Percentiles rank a stretch among this genome's conserved stretches.
phyloP scores from a whole-genome alignment of 768 basidiomycete genomes.

The Paxillus rubicundulus region DNA sequence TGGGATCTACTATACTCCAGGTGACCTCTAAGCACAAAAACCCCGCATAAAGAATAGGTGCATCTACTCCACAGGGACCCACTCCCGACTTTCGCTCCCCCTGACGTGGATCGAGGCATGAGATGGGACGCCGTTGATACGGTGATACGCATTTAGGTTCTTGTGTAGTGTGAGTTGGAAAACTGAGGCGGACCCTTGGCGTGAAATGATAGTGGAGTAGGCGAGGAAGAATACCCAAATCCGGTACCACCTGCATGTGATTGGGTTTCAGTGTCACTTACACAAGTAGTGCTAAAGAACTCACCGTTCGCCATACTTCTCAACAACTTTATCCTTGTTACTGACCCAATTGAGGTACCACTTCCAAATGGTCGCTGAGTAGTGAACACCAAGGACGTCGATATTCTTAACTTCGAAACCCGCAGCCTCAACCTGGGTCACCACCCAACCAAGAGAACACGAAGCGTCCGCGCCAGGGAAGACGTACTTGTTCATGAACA shows the following conservation, averaged over 20 bases:
- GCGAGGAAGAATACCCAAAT: constrained; percentile 98
- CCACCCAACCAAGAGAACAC: constrained; percentile 93
- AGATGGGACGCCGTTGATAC: constrained; percentile 78
- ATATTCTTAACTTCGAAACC: constrained; percentile 97
- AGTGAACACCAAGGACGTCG: constrained; percentile 97
- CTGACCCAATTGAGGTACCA: constrained; percentile 99
- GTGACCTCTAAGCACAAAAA: too few relatives aligned
- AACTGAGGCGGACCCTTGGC: constrained; percentile 87
- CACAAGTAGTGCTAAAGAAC: constrained; percentile 3
- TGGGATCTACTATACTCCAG: too few relatives aligned
- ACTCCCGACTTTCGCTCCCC: constrained; percentile 26
- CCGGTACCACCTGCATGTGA: constrained; percentile 68
- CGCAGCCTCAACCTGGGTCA: constrained; percentile 80
- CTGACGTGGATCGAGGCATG: constrained; percentile 79
- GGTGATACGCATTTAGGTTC: constrained; percentile 94
- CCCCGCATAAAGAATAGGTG: too few relatives aligned
- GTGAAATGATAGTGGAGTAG: constrained; percentile 78
- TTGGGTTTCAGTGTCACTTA: not conserved
- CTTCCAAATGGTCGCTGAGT: constrained; percentile 82
- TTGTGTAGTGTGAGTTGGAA: constrained; percentile 99
- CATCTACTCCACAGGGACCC: constrained; percentile 24
- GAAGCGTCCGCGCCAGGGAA: constrained; percentile 99
- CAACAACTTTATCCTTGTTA: constrained; percentile 88
- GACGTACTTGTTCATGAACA: constrained; percentile 98
- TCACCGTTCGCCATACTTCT: constrained; percentile 80